phyloP scores from a whole-genome alignment of 768 basidiomycete genomes.

The Lentinula edodes region DNA sequence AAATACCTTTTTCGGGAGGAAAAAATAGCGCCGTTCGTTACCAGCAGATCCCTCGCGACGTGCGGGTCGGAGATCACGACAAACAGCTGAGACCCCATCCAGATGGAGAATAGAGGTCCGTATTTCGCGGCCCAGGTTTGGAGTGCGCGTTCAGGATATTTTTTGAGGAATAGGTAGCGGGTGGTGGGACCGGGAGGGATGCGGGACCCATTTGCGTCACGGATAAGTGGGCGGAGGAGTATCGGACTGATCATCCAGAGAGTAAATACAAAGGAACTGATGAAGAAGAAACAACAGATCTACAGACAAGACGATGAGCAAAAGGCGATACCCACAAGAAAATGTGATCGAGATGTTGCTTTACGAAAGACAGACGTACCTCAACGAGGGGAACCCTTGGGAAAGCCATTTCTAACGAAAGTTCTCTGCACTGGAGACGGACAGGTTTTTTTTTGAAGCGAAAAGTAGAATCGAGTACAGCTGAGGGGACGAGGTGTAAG shows the following conservation, averaged over 20 bases:
- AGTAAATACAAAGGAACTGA: neutral
- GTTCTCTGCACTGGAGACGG: no score
- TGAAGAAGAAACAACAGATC: no score
- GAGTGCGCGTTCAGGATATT: constrained; percentile 37
- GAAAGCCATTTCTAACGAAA: no score
- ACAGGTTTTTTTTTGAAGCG: no score
- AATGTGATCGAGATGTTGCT: no score
- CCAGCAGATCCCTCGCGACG: constrained; percentile 38
- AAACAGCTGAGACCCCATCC: constrained; percentile 43
- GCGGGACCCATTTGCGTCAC: neutral
- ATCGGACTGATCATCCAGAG: neutral
- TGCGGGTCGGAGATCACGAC: constrained; percentile 39
- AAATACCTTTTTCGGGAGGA: constrained; percentile 42
- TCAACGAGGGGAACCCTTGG: no score
- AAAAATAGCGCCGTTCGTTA: constrained; percentile 39
- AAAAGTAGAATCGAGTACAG: no score
- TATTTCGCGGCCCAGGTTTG: constrained; percentile 37
- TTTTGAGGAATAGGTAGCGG: constrained; percentile 26
- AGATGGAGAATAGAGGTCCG: constrained; percentile 39
- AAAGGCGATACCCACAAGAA: no score
- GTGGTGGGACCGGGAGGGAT: neutral
- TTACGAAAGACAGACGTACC: no score
- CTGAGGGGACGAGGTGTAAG: no score
- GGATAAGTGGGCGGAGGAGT: neutral
- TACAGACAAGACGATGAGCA: no score